A percentile compares a stretch with the other conserved stretches of the same genome.
These are phyloP conservation scores for Trichosporon sp. DNA, from an alignment of 1,284 basidiomycete genomes.

Conservation along the genomic window DNA sequence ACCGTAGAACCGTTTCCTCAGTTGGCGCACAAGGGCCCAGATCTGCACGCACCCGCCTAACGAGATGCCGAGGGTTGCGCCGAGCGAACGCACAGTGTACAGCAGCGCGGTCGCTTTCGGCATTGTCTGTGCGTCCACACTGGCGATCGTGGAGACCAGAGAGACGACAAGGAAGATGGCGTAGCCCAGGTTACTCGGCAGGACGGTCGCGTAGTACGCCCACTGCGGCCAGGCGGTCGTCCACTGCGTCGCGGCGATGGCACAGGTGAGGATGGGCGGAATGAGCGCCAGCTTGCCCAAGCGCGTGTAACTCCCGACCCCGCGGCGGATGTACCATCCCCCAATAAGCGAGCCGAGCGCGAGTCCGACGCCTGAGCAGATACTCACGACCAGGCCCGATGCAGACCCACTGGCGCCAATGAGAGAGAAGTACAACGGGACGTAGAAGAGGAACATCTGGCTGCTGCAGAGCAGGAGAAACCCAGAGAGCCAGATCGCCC, in stretches of 20 bases:
- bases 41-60: conserved; percentile 53
- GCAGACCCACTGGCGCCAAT: conserved; percentile 47
- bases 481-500: conserved; percentile 45
- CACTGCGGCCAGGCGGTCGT: conserved; percentile 42
- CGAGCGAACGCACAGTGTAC: conserved; percentile 54
- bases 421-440: conserved; percentile 55
- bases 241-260: conserved; percentile 49
- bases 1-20: conserved; percentile 31
- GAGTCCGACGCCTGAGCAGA: conserved; percentile 78
- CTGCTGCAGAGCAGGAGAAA: conserved; percentile 66
- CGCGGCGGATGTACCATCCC: conserved; percentile 67
- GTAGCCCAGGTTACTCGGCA: conserved; percentile 54
- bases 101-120: conserved; percentile 56
- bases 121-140: conserved; percentile 51
- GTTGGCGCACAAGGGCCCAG: conserved; percentile 40
- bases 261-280: conserved; percentile 38
- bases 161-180: conserved; percentile 51
- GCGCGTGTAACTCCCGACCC: conserved; percentile 42
- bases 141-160: conserved; percentile 52
- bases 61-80: conserved; percentile 52
- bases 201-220: conserved; percentile 50
- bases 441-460: conserved; percentile 65
- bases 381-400: conserved; percentile 60
- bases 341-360: conserved; percentile 80
- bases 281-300: conserved; percentile 48